Evolutionary conservation across 2,329 filamentous ascomycete genomes (phyloP), one percentile per base, ranked within the genome.

Genomic region (Davidsoniella australis): DNA sequence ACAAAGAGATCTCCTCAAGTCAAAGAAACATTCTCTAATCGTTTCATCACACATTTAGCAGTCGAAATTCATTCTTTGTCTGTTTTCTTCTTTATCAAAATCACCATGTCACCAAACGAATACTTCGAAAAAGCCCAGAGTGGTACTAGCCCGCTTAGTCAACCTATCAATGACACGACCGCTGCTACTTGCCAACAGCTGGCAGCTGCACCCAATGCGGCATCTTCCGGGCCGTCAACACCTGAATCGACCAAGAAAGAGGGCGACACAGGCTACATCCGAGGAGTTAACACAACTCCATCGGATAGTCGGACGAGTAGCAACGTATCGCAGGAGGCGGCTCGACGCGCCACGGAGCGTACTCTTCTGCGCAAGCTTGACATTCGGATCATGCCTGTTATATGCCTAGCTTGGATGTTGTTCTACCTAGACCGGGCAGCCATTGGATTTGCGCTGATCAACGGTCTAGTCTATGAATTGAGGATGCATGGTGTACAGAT

Each of bases 401-500:
- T 56, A 12, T 55, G 53, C 29, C n/a, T 55, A 24, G 42, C 53
- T 17, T 56, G 54, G 51, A 48, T 52, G 44, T 16, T 53, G 10
- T 51, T 55, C 44, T 54, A 56, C 42, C 51, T 56, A 17, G 6
- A 29, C 49, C 71, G 70, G 62, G 53, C 54, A 5, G 56, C 56
- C 23, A 55, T 57, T 41, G 53, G 54, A 3, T 54, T 56, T 45
- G 55, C 54, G 9, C 51, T 54, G 45, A 58, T 83, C 7, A 68
- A 80, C 47, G 73, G 75, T 0, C 66, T 85, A 12, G 73, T 80
- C 55, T 55, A 64, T 1, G 73, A 78, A 56, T 60, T 81, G 2
- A 58, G 64, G 41, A 75, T 85, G 54, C 72, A 64, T 4, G 73
- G 78, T 51, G 63, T 68, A 49, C 75, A 83, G 57, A 84, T 82